These are phyloP conservation scores for Cytospora mali DNA, from an alignment of 2,329 filamentous ascomycete genomes.

Conservation along the genomic window DNA sequence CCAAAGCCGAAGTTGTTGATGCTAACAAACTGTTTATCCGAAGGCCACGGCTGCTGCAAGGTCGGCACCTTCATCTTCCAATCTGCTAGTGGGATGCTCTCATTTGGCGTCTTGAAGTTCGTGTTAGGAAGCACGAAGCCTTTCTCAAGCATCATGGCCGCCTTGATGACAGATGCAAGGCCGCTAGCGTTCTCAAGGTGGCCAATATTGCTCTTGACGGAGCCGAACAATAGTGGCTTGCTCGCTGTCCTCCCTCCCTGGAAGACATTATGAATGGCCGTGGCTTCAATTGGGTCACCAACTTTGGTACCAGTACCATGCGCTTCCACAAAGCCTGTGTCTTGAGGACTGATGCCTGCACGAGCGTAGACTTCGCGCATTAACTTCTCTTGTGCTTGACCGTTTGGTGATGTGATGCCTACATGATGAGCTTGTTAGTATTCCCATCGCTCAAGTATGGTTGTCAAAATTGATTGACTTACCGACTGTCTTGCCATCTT, in stretches of 20 bases:
- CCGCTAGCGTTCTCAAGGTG: slow-evolving; percentile 32
- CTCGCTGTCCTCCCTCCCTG: neutral
- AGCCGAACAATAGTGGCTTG: slow-evolving; percentile 30
- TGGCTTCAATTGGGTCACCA: slow-evolving; percentile 43
- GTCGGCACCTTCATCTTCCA: slow-evolving; percentile 20
- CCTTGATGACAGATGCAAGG: slow-evolving; percentile 32
- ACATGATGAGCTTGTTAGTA: neutral
- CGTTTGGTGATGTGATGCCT: slow-evolving; percentile 39
- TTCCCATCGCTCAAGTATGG: neutral
- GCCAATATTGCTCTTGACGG: slow-evolving; percentile 34
- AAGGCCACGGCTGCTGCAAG: slow-evolving; percentile 22
- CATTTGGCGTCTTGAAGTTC: slow-evolving; percentile 29
- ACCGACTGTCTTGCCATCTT: slow-evolving; percentile 43
- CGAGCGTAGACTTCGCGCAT: slow-evolving; percentile 30
- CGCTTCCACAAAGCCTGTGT: slow-evolving; percentile 33
- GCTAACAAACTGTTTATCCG: slow-evolving; percentile 7
- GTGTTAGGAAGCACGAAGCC: slow-evolving; percentile 31
- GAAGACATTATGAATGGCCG: slow-evolving; percentile 35
- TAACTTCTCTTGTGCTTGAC: slow-evolving; percentile 30
- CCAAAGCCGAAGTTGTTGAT: slow-evolving; percentile 39
- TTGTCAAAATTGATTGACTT: neutral
- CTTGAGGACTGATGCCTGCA: slow-evolving; percentile 26
- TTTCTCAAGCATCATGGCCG: slow-evolving; percentile 30
- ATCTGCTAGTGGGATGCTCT: slow-evolving; percentile 26
- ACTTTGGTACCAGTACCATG: slow-evolving; percentile 39